Base-by-base conservation (phyloP, 495 filamentous ascomycete genomes). In the Penicillium crystallinum region DNA sequence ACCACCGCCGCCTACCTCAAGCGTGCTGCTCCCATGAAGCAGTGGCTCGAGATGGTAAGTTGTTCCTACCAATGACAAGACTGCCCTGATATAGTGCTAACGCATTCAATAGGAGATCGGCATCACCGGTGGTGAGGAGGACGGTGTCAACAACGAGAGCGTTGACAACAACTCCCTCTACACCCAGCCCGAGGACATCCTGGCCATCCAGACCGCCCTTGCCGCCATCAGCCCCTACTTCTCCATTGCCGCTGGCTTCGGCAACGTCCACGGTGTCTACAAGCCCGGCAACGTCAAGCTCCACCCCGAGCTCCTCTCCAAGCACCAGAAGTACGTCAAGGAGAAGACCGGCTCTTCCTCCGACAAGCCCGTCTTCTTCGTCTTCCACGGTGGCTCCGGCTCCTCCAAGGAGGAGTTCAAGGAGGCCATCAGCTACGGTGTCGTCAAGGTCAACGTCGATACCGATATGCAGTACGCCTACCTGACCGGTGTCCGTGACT, bases 261-360 rank as follows among this genome's bases (percentile, higher is more conserved):
- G 92, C 64, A 99, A 99, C 70, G 92, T 97, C 27, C 95, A 99
- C 80, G 93, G 93, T 71, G 93, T 99, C 55, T 97, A 99, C 82
- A 92, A 95, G 77, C 95, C 95, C 49, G 93, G 95, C 56, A 98
- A 98, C 71, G 93, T 97, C 68, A 85, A 86, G 69, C 85, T 97
- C 35, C 90, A 95, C 74, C 93, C 93, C 43, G 90, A 95, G 75
- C 82, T 97, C 29, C 85, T 99, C 53, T 78, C 78, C 66, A 93
- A 95, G 82, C 95, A 99, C 81, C 93, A 99, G 77, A 79, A 78
- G 56, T 89, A 87, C 70, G 90, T 96, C 64, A 82, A 87, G 71
- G 82, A 91, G 77, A 75, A 91, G 79, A 80, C 72, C 53, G 61
- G 63, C 46, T 72, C 79, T 57, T 71, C 75, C 53, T 83, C 89